Conservation (phyloP, 148 eudicot species). For the Arctostaphylos glauca region DNA sequence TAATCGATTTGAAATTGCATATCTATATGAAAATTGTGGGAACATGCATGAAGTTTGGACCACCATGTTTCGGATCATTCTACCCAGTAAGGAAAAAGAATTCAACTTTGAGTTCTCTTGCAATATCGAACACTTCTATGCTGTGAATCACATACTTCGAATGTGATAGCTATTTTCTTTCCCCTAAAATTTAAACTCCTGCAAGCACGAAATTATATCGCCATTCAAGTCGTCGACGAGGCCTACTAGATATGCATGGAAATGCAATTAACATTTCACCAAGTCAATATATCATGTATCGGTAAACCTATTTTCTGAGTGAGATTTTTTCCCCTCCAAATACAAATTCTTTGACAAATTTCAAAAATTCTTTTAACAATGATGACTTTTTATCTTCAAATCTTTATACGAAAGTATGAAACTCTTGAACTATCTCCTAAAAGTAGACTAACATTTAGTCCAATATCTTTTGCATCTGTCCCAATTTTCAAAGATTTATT, state of each 20-base stretch:
- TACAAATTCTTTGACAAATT: not conserved
- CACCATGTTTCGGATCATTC: not conserved
- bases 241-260: not conserved
- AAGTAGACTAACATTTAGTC: not conserved
- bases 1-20: not conserved
- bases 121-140: not conserved
- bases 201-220: not conserved
- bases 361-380: not conserved
- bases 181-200: not conserved
- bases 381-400: not conserved
- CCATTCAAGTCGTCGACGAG: not conserved
- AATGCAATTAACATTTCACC: not conserved
- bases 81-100: no score
- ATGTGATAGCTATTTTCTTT: not conserved
- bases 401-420: not conserved
- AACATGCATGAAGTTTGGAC: no score
- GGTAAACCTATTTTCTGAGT: not conserved
- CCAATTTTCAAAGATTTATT: not conserved
- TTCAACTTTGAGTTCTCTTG: no score
- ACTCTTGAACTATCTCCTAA: not conserved
- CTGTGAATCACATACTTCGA: not conserved
- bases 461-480: not conserved
- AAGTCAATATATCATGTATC: not conserved
- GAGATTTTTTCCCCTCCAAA: not conserved
- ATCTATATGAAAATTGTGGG: not conserved